Conservation (phyloP, 1,284 basidiomycete species). For the Violaceomyces palustris region DNA sequence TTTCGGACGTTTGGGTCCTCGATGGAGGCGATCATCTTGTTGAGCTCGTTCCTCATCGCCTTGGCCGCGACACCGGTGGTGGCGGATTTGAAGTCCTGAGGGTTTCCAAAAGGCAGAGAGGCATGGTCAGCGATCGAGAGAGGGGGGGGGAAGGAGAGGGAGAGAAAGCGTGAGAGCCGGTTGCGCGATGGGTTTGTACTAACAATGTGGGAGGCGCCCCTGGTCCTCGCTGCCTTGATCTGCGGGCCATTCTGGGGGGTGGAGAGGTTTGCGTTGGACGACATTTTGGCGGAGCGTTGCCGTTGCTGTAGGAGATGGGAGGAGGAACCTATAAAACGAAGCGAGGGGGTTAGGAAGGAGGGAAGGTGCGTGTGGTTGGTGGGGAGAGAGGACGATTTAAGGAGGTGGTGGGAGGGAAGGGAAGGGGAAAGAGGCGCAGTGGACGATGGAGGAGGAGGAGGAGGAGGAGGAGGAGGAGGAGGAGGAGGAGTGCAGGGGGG, state of each 20-base stretch:
- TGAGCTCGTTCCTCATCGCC: slow-evolving; percentile 97
- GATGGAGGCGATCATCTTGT: slow-evolving; percentile 69
- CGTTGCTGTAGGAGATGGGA: too few relatives aligned
- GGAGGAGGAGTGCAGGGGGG: too few relatives aligned
- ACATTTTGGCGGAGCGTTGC: too few relatives aligned
- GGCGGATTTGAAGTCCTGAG: slow-evolving; percentile 84
- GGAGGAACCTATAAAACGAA: too few relatives aligned
- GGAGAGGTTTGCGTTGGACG: slow-evolving; percentile 38
- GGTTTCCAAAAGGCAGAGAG: not conserved
- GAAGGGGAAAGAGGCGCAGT: too few relatives aligned
- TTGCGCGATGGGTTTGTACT: slow-evolving; percentile 18
- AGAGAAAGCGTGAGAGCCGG: not conserved
- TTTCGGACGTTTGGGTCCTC: slow-evolving; percentile 62
- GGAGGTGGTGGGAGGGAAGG: too few relatives aligned
- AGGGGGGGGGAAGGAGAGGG: not conserved
- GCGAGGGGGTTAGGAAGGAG: too few relatives aligned
- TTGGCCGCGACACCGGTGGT: slow-evolving; percentile 96
- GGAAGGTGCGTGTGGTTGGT: too few relatives aligned
- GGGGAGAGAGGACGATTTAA: too few relatives aligned
- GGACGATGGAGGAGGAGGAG: too few relatives aligned
- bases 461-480: too few relatives aligned
- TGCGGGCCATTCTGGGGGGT: slow-evolving; percentile 41
- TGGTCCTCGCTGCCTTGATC: slow-evolving; percentile 48
- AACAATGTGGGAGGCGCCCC: slow-evolving; percentile 51
- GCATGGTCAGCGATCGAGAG: too few relatives aligned